Percentiles rank a stretch among this genome's conserved stretches.
Conservation (phyloP, 148 eudicot species). For the Rhododendron williamsianum region DNA sequence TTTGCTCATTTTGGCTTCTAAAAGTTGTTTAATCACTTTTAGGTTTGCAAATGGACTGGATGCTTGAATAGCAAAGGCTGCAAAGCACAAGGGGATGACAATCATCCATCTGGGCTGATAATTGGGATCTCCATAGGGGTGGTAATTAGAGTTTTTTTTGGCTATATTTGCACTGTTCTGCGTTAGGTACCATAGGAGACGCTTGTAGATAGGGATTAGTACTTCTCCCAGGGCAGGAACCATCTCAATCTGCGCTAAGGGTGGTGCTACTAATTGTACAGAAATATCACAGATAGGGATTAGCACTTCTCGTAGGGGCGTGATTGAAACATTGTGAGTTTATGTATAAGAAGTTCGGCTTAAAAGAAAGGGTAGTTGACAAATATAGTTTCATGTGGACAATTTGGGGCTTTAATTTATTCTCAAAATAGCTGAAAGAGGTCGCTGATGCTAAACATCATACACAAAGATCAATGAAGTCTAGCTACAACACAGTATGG, state of each 20-base stretch:
- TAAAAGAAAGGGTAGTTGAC: not conserved
- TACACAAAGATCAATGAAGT: too few species aligned
- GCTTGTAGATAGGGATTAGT: slow-evolving; percentile 52
- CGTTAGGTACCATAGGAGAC: slow-evolving; percentile 58
- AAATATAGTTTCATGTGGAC: not conserved
- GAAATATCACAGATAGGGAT: slow-evolving; percentile 30
- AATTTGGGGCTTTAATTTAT: not conserved
- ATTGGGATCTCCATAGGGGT: slow-evolving; percentile 82
- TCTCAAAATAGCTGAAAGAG: not conserved
- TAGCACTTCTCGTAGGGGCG: slow-evolving; percentile 36
- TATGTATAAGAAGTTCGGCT: not conserved
- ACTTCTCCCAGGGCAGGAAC: slow-evolving; percentile 71
- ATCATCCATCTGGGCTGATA: slow-evolving; percentile 47
- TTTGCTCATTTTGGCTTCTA: not conserved
- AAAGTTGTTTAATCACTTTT: not conserved
- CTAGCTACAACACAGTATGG: not conserved
- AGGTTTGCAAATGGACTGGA: slow-evolving; percentile 32
- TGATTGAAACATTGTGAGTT: not conserved
- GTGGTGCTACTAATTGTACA: slow-evolving; percentile 37
- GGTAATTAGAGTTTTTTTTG: slow-evolving; percentile 65
- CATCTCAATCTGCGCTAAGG: slow-evolving; percentile 65
- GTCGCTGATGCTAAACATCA: not conserved
- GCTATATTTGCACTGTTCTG: slow-evolving; percentile 57
- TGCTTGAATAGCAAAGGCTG: slow-evolving; percentile 17
- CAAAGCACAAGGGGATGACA: slow-evolving; percentile 39